Evolutionary conservation across 257 asterid genomes (phyloP).

Genomic region (Ajuga chamaepitys): DNA sequence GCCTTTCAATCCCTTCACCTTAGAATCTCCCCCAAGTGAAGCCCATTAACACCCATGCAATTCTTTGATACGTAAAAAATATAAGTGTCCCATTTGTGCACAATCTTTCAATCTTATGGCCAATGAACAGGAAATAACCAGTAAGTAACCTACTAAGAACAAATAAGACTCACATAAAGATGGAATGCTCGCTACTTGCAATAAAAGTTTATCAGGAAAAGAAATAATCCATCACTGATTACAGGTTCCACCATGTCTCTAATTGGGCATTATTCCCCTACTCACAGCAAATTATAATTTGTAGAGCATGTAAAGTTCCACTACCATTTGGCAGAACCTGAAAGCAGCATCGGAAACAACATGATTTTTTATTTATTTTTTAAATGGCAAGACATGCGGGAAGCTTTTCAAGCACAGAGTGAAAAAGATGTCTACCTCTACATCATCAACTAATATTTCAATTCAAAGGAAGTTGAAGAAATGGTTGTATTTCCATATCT

Average conservation of each 20-base stretch:
- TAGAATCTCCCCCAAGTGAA: background rate
- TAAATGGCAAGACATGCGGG: background rate
- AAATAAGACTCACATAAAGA: background rate
- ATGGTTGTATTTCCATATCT: background rate
- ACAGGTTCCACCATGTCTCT: background rate
- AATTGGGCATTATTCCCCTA: background rate
- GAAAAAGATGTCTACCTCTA: background rate
- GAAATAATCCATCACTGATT: background rate
- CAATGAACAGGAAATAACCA: background rate
- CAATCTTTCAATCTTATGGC: background rate
- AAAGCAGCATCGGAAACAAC: background rate
- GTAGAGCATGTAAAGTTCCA: too few species aligned
- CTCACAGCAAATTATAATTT: background rate
- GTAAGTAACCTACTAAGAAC: background rate
- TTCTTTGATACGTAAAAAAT: too few species aligned
- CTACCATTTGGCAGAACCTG: background rate
- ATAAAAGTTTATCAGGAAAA: slow-evolving; percentile 1
- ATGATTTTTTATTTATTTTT: background rate
- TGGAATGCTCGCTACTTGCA: background rate
- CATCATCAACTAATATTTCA: background rate
- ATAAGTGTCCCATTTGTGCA: too few species aligned
- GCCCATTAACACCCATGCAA: too few species aligned
- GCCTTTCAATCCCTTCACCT: background rate
- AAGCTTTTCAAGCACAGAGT: background rate
- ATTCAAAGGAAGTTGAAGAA: background rate